Conservation (phyloP, 1,284 basidiomycete genomes). For the Rhodofomes roseus region DNA sequence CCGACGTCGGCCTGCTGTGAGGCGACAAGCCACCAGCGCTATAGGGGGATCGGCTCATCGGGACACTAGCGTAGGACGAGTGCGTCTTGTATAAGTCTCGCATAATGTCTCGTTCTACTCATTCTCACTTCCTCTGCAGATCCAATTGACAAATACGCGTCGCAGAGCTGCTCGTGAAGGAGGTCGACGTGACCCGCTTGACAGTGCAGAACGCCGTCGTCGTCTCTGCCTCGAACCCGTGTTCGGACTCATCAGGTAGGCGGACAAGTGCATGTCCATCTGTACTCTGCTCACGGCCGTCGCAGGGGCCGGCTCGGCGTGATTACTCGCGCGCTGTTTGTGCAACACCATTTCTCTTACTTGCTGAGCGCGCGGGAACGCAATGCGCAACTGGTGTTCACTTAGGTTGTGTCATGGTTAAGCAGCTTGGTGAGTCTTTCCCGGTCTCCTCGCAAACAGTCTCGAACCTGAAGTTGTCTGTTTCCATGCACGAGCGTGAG, state of each 20-base stretch:
- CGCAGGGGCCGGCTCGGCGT: slow-evolving; percentile 90
- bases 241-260: slow-evolving; percentile 81
- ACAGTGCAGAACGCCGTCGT: slow-evolving; percentile 99
- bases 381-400: too few relatives aligned
- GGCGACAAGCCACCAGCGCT: slow-evolving; percentile 72
- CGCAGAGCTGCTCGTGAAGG: slow-evolving; percentile 76
- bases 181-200: slow-evolving; percentile 87
- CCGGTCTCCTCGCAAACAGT: too few relatives aligned
- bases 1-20: slow-evolving; percentile 77
- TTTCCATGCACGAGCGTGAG: too few relatives aligned
- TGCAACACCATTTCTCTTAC: slow-evolving; percentile 86
- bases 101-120: not conserved
- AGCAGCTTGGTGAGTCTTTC: too few relatives aligned
- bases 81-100: slow-evolving; percentile 51
- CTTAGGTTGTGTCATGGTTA: too few relatives aligned
- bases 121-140: slow-evolving; percentile 34
- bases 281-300: not conserved
- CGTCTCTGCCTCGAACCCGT: slow-evolving; percentile 85
- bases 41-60: slow-evolving; percentile 57
- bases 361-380: too few relatives aligned
- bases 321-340: slow-evolving; percentile 87
- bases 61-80: slow-evolving; percentile 58
- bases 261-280: not conserved
- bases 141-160: slow-evolving; percentile 96
- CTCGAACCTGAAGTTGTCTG: too few relatives aligned